phyloP scores from a whole-genome alignment of 116 monocot species.

The Iris pallida region DNA sequence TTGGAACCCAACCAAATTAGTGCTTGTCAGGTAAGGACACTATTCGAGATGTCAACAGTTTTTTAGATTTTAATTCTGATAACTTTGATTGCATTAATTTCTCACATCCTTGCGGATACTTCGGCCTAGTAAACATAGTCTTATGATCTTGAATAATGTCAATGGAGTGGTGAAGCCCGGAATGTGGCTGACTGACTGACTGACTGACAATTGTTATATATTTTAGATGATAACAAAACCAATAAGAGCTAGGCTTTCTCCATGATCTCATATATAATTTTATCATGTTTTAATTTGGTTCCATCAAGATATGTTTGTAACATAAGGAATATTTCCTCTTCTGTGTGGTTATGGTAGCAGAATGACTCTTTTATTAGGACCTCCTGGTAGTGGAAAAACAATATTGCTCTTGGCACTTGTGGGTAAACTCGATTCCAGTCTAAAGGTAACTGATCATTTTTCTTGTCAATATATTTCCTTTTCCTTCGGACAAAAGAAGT shows the following conservation, averaged over 20 bases:
- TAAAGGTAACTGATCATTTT: conserved; percentile 7
- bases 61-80: too few species aligned
- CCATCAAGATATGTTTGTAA: conserved; percentile 1
- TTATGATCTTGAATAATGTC: conserved; percentile 41
- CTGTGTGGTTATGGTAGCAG: conserved; percentile 1
- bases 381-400: conserved; percentile 24
- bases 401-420: conserved; percentile 17
- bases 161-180: conserved; percentile 43
- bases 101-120: conserved; percentile 19
- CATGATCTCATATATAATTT: background rate
- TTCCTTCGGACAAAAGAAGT: too few species aligned
- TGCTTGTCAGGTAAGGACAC: too few species aligned
- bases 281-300: background rate
- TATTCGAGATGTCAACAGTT: too few species aligned
- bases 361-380: conserved; percentile 22
- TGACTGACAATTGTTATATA: too few species aligned
- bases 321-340: too few species aligned
- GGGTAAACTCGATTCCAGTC: conserved; percentile 7
- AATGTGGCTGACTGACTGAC: conserved; percentile 16
- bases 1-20: too few species aligned
- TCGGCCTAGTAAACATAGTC: conserved; percentile 20
- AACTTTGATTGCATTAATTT: too few species aligned
- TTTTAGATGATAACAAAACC: too few species aligned
- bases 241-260: too few species aligned
- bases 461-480: too few species aligned